Evolutionary conservation across 2,329 filamentous ascomycete species (phyloP).

Genomic region (Colletotrichum australisinense): DNA sequence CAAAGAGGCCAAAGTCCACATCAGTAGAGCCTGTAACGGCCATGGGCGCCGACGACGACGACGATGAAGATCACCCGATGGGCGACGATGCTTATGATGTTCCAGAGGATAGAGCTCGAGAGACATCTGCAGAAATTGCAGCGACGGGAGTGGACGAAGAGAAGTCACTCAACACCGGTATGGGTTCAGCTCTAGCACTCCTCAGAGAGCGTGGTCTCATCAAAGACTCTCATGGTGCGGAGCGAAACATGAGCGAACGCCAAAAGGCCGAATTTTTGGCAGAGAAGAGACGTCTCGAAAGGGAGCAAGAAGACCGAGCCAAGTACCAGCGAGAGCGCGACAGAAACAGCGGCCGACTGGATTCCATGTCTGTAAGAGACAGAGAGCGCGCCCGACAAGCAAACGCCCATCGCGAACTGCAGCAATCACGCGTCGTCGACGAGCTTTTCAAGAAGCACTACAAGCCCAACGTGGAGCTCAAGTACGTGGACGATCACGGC

Average conservation of each 20-base stretch:
- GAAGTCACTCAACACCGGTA: constrained; percentile 79
- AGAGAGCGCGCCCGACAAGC: constrained; percentile 88
- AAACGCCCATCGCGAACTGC: constrained; percentile 88
- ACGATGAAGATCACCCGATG: constrained; percentile 49
- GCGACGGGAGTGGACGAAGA: constrained; percentile 87
- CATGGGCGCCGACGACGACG: constrained; percentile 55
- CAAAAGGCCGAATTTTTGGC: constrained; percentile 83
- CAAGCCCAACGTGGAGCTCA: constrained; percentile 89
- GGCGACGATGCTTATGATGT: constrained; percentile 35
- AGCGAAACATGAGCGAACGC: constrained; percentile 75
- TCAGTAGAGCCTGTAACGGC: constrained; percentile 53
- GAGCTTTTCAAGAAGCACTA: constrained; percentile 90
- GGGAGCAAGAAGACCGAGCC: constrained; percentile 83
- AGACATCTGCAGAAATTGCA: constrained; percentile 62
- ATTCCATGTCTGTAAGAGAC: constrained; percentile 91
- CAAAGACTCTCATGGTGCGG: constrained; percentile 69
- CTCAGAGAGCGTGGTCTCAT: constrained; percentile 88
- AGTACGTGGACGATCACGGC: constrained; percentile 91
- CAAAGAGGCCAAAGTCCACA: constrained; percentile 53
- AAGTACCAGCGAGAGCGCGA: constrained; percentile 89
- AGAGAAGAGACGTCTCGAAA: constrained; percentile 78
- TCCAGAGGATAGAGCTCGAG: constrained; percentile 51
- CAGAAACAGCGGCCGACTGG: constrained; percentile 81
- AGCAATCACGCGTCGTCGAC: constrained; percentile 83
- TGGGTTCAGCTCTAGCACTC: constrained; percentile 85